Evolutionary conservation across 2,329 filamentous ascomycete genomes (phyloP), one percentile per base, ranked within the genome.

Genomic region (Pseudocercospora eumusae): DNA sequence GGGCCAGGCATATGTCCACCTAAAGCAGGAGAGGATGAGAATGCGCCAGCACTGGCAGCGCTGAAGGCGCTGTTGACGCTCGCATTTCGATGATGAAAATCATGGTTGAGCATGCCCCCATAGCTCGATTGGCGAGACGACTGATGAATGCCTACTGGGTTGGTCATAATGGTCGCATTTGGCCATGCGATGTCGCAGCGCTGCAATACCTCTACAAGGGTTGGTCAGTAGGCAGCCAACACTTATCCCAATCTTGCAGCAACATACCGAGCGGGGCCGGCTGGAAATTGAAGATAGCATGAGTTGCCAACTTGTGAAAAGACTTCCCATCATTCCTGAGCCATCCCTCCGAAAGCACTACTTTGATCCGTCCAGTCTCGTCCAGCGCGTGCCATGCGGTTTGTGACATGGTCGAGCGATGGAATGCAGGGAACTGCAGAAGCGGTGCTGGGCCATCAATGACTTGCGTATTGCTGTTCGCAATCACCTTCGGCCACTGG

Each of bases 271-370:
- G 77, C 0, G 92, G 91, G 33, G 90, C 92, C 79, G 95, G 90
- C 71, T 95, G 90, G 70, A 96, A 96, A 0, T 91, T 88, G 75
- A 96, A 95, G 13, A 84, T 84, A 23, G 92, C 84, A 49, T 92
- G 76, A 69, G 93, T 91, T 71, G 88, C 89, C 64, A 90, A 79
- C 44, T 86, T 80, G 69, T 91, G 86, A 66, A 90, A 85, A 8
- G 64, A 36, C 20, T 57, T 20, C 15, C 52, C 52, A 15, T 54
- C 28, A 20, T 18, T 18, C 2, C 27, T 36, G 42, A 69, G 66
- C 61, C 92, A 86, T 0, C 90, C 88, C 72, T 93, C 91, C 53
- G 89, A 87, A 61, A 96, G 83, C 58, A 92, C 75, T 25, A 96
- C 75, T 72, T 89, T 92, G 77, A 96, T 88, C 7, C 91, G 85